These are phyloP conservation scores for Chaetomium olivaceum DNA, from an alignment of 2,329 filamentous ascomycete genomes.

Conservation along the genomic window DNA sequence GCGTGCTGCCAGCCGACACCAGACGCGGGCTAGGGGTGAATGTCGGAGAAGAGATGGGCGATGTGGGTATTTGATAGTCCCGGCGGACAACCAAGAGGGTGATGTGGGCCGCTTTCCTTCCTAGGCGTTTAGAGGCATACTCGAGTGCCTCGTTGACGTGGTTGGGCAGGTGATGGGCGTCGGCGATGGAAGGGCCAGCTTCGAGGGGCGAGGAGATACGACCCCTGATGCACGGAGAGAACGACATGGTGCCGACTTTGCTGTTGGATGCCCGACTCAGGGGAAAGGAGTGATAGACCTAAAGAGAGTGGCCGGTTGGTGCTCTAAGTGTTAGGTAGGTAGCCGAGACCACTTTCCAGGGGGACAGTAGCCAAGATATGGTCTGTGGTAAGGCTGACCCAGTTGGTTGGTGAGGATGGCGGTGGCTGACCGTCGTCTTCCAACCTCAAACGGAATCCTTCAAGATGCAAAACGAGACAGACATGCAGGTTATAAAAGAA, in stretches of 20 bases:
- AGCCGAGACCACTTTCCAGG: too few relatives aligned
- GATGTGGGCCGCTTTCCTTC: constrained; percentile 56
- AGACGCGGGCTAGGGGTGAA: constrained; percentile 25
- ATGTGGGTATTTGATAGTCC: constrained; percentile 28
- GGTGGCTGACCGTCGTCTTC: neutral
- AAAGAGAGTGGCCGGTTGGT: neutral
- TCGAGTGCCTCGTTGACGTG: constrained; percentile 57
- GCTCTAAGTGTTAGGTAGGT: neutral
- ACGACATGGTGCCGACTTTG: constrained; percentile 37
- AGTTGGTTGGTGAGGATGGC: neutral
- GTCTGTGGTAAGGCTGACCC: neutral
- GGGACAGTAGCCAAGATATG: neutral
- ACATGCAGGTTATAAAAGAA: constrained; percentile 16
- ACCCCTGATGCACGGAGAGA: constrained; percentile 46
- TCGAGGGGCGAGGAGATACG: constrained; percentile 64
- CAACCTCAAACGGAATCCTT: constrained; percentile 11
- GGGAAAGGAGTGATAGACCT: neutral
- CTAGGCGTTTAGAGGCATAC: constrained; percentile 57
- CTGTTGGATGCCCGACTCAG: neutral
- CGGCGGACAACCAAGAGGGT: constrained; percentile 48
- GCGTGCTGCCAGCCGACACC: constrained; percentile 23
- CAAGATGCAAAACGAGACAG: constrained; percentile 1
- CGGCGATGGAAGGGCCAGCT: constrained; percentile 60
- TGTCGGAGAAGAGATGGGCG: constrained; percentile 25
- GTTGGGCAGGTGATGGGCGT: constrained; percentile 58